Percentiles rank a stretch among this genome's conserved stretches.
Conservation (phyloP, 768 basidiomycete species). For the Tylopilus rubrobrunneus region DNA sequence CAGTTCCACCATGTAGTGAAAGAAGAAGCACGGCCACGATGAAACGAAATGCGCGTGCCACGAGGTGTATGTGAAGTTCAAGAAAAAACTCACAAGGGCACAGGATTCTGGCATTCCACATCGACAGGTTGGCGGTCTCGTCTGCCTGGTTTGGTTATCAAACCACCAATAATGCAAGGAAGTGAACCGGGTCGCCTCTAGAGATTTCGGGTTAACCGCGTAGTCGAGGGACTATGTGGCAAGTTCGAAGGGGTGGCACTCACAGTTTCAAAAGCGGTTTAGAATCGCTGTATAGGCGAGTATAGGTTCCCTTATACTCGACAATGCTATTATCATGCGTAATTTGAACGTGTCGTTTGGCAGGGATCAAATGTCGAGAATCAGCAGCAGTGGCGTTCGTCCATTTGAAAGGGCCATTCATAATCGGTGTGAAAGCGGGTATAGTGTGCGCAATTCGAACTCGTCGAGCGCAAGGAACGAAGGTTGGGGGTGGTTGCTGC, state of each 20-base stretch:
- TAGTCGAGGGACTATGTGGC: background rate
- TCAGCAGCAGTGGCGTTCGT: no score
- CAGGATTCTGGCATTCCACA: background rate
- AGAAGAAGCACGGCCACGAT: background rate
- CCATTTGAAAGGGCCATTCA: no score
- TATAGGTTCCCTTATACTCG: background rate
- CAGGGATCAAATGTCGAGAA: no score
- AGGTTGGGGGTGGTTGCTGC: background rate
- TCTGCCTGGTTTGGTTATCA: background rate
- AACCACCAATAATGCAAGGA: background rate
- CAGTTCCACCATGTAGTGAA: background rate
- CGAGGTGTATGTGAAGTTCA: background rate
- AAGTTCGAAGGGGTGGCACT: conserved; percentile 3
- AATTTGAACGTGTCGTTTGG: no score
- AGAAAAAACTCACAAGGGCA: background rate
- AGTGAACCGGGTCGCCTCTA: background rate
- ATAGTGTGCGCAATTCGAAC: background rate
- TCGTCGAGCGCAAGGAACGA: background rate
- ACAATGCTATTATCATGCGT: no score
- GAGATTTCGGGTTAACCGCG: background rate
- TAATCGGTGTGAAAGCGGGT: no score
- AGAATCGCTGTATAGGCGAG: conserved; percentile 7
- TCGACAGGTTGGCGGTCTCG: background rate
- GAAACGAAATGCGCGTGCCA: background rate
- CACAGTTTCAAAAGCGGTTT: background rate